These are phyloP conservation scores for Neurospora sp. DNA, from an alignment of 495 filamentous ascomycete genomes.

Conservation along the genomic window DNA sequence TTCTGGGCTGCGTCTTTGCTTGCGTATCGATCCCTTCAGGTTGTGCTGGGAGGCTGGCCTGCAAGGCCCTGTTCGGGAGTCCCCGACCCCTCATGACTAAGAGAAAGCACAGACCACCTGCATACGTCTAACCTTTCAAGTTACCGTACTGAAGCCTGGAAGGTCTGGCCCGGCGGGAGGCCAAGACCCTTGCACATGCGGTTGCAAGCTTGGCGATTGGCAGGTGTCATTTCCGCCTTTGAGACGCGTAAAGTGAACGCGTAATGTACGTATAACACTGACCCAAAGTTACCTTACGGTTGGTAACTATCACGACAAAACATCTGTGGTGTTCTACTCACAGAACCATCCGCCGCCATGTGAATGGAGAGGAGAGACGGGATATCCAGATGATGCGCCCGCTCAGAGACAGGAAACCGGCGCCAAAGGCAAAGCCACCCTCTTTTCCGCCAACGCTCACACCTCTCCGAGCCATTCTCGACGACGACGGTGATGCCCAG, in stretches of 20 bases:
- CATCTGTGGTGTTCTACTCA: background rate
- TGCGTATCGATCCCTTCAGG: background rate
- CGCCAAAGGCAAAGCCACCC: background rate
- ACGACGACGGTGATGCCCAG: slow-evolving; percentile 12
- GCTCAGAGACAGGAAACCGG: background rate
- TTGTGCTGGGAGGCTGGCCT: background rate
- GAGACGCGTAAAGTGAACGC: background rate
- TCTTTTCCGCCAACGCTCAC: slow-evolving; percentile 23
- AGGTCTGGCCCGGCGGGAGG: background rate
- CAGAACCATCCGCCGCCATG: background rate
- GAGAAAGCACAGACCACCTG: background rate
- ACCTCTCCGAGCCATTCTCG: slow-evolving; percentile 21
- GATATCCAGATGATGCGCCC: background rate
- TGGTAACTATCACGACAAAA: background rate
- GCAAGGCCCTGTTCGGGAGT: background rate
- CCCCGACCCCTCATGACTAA: background rate
- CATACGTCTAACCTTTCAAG: background rate
- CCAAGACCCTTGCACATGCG: background rate
- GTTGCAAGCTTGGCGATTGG: slow-evolving; percentile 3
- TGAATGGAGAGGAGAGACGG: background rate
- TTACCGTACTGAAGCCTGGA: background rate
- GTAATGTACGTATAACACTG: background rate
- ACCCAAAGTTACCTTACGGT: background rate
- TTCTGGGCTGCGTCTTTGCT: background rate
- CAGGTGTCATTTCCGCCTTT: too few species aligned